phyloP scores from a whole-genome alignment of 352 stramenopile species.

The Phytophthora fragariae region DNA sequence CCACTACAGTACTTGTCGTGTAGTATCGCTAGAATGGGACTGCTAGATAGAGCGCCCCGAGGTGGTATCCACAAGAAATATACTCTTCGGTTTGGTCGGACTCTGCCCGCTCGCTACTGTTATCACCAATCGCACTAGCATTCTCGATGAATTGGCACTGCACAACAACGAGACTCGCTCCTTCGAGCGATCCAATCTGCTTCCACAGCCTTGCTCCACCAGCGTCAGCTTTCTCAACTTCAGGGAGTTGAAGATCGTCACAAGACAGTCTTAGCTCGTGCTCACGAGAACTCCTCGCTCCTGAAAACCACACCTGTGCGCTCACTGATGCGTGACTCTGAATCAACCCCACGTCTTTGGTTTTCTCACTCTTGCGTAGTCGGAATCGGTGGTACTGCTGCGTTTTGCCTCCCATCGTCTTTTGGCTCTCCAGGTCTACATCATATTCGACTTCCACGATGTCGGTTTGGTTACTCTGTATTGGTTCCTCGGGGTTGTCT shows the following conservation, averaged over 20 bases:
- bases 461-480: not conserved
- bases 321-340: constrained; percentile 43
- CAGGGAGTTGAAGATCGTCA: constrained; percentile 54
- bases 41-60: constrained; percentile 71
- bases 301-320: constrained; percentile 47
- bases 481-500: constrained; percentile 37
- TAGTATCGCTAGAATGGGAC: constrained; percentile 48
- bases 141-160: constrained; percentile 70
- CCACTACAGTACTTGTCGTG: not conserved
- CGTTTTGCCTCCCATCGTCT: constrained; percentile 62
- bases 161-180: constrained; percentile 70
- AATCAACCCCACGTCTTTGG: constrained; percentile 25
- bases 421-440: constrained; percentile 56
- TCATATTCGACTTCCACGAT: constrained; percentile 47
- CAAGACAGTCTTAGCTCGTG: constrained; percentile 44
- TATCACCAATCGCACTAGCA: constrained; percentile 1
- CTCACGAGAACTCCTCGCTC: constrained; percentile 1
- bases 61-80: constrained; percentile 22
- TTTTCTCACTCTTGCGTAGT: constrained; percentile 27
- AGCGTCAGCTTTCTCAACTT: constrained; percentile 10
- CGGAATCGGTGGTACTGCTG: constrained; percentile 71
- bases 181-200: constrained; percentile 75
- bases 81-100: constrained; percentile 13
- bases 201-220: constrained; percentile 63
- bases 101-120: constrained; percentile 21